phyloP scores from a whole-genome alignment of 371 early-diverging fungal genomes.

The Mucor velutinosus region DNA sequence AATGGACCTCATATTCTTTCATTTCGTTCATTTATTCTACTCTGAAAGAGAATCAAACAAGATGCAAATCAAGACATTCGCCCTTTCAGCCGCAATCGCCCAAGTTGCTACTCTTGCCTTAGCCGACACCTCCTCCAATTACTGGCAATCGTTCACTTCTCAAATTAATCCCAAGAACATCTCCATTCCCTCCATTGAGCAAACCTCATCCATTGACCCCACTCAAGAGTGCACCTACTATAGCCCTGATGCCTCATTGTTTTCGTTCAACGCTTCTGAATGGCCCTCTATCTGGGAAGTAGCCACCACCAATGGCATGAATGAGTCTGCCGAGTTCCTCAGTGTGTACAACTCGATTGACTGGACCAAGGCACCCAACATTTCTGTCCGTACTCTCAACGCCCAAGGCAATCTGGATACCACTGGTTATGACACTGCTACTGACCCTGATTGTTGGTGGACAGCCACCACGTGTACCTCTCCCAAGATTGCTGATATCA shows the following conservation, averaged over 20 bases:
- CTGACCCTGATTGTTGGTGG: conserved; percentile 57
- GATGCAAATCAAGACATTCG: conserved; percentile 35
- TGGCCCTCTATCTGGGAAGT: conserved; percentile 47
- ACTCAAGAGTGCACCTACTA: conserved; percentile 24
- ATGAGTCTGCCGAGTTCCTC: conserved; percentile 38
- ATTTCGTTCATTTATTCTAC: conserved; percentile 10
- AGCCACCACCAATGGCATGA: conserved; percentile 48
- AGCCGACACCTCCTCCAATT: conserved; percentile 17
- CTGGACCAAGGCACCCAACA: conserved; percentile 47
- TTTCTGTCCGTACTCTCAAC: conserved; percentile 28
- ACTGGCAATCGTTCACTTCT: conserved; percentile 21
- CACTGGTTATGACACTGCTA: conserved; percentile 26
- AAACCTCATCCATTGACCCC: conserved; percentile 19
- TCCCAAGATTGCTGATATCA: conserved; percentile 39
- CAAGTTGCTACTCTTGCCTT: conserved; percentile 13
- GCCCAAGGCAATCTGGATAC: conserved; percentile 35
- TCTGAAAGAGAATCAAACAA: conserved; percentile 7
- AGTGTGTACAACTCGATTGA: conserved; percentile 48
- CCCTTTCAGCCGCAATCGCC: conserved; percentile 27
- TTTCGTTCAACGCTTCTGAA: conserved; percentile 32
- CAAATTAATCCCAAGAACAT: conserved; percentile 22
- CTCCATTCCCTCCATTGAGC: conserved; percentile 19
- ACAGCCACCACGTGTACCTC: conserved; percentile 36
- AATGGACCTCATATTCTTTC: neutral
- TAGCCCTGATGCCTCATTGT: conserved; percentile 24